phyloP scores from a whole-genome alignment of 2,329 filamentous ascomycete species.

The Claviceps sp. region DNA sequence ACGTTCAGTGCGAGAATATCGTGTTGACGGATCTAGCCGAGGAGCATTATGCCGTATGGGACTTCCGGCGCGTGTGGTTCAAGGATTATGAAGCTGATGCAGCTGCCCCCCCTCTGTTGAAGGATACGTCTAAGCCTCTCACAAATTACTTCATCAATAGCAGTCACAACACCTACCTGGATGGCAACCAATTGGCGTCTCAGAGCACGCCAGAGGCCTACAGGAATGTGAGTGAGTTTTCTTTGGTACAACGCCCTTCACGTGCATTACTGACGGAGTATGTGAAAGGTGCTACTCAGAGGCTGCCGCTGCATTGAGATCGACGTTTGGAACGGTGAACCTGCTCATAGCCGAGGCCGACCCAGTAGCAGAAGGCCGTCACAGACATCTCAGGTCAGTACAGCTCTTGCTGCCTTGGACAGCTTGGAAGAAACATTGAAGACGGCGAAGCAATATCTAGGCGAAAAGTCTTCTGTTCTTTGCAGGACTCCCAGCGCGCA shows the following conservation, averaged over 20 bases:
- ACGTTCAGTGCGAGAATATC: slow-evolving; percentile 31
- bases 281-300: slow-evolving; percentile 48
- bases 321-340: slow-evolving; percentile 77
- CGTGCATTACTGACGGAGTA: neutral
- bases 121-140: slow-evolving; percentile 54
- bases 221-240: slow-evolving; percentile 43
- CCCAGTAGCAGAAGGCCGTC: slow-evolving; percentile 35
- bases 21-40: slow-evolving; percentile 19
- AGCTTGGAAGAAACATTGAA: slow-evolving; percentile 19
- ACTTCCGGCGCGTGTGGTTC: slow-evolving; percentile 38
- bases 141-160: slow-evolving; percentile 91
- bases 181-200: slow-evolving; percentile 73
- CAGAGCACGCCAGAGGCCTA: slow-evolving; percentile 68
- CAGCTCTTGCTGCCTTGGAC: slow-evolving; percentile 27
- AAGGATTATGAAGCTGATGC: slow-evolving; percentile 30
- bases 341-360: slow-evolving; percentile 20
- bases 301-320: slow-evolving; percentile 89
- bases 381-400: slow-evolving; percentile 31
- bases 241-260: neutral
- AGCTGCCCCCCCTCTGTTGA: slow-evolving; percentile 27
- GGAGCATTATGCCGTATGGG: slow-evolving; percentile 30
- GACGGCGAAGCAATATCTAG: slow-evolving; percentile 14
- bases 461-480: slow-evolving; percentile 17
- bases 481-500: slow-evolving; percentile 27
- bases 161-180: slow-evolving; percentile 88